A percentile compares a stretch with the other conserved stretches of the same genome.
Evolutionary conservation across 495 filamentous ascomycete species (phyloP).

Genomic region (Aspergillus bridgeri): DNA sequence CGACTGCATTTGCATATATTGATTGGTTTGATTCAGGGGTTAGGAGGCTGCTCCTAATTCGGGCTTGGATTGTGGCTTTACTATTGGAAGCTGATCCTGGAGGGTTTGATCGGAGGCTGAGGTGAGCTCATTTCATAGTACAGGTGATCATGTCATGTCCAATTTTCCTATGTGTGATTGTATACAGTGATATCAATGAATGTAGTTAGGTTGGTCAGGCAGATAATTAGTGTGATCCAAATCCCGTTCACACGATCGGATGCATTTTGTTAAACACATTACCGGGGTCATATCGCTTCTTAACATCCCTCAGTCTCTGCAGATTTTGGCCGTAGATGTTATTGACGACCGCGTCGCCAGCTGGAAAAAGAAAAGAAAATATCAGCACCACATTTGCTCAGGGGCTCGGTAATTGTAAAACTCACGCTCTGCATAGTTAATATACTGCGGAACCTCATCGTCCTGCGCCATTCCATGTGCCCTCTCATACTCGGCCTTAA

Average conservation of each 20-base stretch:
- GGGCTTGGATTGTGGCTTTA: too few relatives aligned
- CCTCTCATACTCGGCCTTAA: conserved; percentile 26
- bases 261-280: background rate
- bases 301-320: background rate
- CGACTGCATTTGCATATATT: too few relatives aligned
- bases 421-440: conserved; percentile 45
- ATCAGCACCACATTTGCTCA: too few relatives aligned
- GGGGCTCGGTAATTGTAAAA: background rate
- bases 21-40: too few relatives aligned
- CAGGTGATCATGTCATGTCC: too few relatives aligned
- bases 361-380: background rate
- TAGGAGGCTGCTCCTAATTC: too few relatives aligned
- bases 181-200: background rate
- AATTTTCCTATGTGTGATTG: background rate
- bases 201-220: too few relatives aligned
- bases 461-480: background rate
- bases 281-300: background rate
- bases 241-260: background rate
- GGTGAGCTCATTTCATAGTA: too few relatives aligned
- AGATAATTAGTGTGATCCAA: background rate
- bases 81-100: too few relatives aligned
- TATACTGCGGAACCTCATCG: conserved; percentile 35
- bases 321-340: background rate
- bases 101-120: too few relatives aligned
- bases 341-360: background rate